Percentiles rank a stretch among this genome's conserved stretches.
These are phyloP conservation scores for Calonectria multiphialidica DNA, from an alignment of 2,329 filamentous ascomycete genomes.

Conservation along the genomic window DNA sequence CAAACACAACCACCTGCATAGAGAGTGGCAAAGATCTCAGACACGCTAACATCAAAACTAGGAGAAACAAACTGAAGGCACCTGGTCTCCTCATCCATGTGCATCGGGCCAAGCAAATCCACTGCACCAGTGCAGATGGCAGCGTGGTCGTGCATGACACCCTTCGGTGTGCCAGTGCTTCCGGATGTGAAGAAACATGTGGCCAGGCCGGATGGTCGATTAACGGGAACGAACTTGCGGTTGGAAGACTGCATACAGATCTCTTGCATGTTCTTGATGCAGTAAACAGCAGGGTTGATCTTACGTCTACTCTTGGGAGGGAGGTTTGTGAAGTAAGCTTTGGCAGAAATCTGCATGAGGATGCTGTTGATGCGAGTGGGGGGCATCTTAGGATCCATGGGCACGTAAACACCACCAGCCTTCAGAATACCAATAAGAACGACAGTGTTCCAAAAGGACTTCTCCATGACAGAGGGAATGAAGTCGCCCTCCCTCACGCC, in stretches of 20 bases:
- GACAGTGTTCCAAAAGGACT: slow-evolving; percentile 27
- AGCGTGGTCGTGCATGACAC: slow-evolving; percentile 24
- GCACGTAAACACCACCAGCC: slow-evolving; percentile 24
- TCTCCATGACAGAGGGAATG: slow-evolving; percentile 20
- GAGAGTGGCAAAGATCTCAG: not conserved
- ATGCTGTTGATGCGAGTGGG: slow-evolving; percentile 25
- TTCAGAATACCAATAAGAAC: slow-evolving; percentile 21
- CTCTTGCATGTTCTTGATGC: slow-evolving; percentile 16
- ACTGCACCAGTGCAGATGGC: slow-evolving; percentile 21
- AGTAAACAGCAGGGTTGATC: slow-evolving; percentile 24
- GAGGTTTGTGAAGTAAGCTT: slow-evolving; percentile 26
- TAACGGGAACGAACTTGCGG: slow-evolving; percentile 11
- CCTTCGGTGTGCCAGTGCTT: slow-evolving; percentile 14
- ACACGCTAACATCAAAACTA: slow-evolving; percentile 24
- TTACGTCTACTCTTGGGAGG: slow-evolving; percentile 21
- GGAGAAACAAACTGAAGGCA: slow-evolving; percentile 24
- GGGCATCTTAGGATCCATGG: slow-evolving; percentile 26
- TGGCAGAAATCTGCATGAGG: slow-evolving; percentile 25
- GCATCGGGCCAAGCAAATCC: slow-evolving; percentile 18
- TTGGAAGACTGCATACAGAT: slow-evolving; percentile 8
- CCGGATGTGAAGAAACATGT: slow-evolving; percentile 27
- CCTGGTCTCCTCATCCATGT: slow-evolving; percentile 22
- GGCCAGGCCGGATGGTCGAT: slow-evolving; percentile 15
- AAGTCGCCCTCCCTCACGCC: slow-evolving; percentile 17
- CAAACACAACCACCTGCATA: slow-evolving; percentile 13